Conservation (phyloP, 2,329 filamentous ascomycete species). For the Alternaria triticina region DNA sequence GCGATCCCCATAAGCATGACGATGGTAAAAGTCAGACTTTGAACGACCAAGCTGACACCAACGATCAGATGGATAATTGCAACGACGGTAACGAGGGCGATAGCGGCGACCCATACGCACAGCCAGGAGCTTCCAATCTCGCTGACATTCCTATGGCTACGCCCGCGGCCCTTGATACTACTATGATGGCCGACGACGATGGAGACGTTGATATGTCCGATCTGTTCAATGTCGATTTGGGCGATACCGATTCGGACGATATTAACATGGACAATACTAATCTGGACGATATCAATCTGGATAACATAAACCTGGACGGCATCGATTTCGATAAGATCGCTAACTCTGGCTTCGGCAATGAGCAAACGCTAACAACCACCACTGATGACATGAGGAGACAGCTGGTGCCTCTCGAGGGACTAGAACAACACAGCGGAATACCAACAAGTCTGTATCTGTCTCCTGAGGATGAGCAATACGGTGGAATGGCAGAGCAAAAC, state of each 20-base stretch:
- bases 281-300: background rate
- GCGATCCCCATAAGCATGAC: background rate
- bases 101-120: background rate
- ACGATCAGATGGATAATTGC: background rate
- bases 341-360: background rate
- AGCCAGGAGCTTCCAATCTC: background rate
- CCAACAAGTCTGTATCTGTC: background rate
- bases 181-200: background rate
- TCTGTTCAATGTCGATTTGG: background rate
- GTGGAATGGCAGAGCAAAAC: background rate
- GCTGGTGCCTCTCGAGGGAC: background rate
- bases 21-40: background rate
- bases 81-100: background rate
- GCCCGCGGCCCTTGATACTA: background rate
- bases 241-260: background rate
- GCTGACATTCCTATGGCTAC: background rate
- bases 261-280: background rate
- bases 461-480: background rate
- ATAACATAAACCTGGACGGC: background rate
- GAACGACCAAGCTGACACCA: background rate
- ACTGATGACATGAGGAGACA: background rate
- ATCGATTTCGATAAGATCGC: background rate
- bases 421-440: background rate
- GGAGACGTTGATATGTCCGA: background rate
- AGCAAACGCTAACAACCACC: background rate